Conservation (phyloP, 1,139 yeast species). For the Sugiyamaella neomexicana region DNA sequence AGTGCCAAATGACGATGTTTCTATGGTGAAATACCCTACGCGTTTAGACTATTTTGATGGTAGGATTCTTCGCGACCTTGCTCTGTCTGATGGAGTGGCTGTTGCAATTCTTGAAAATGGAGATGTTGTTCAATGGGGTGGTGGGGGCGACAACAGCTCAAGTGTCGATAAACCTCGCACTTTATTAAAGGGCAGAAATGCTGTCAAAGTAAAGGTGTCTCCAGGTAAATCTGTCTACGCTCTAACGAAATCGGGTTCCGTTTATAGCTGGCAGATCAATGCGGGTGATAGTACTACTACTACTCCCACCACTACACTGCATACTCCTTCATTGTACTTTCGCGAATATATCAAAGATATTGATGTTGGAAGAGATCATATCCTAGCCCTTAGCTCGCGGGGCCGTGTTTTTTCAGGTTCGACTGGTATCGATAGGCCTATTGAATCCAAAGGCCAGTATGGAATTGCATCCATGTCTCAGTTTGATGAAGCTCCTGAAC, state of each 20-base stretch:
- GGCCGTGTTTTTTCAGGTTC: slow-evolving; percentile 68
- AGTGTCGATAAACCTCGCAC: slow-evolving; percentile 29
- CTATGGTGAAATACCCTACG: slow-evolving; percentile 52
- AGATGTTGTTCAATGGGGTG: slow-evolving; percentile 69
- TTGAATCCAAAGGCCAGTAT: slow-evolving; percentile 68
- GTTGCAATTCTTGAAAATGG: slow-evolving; percentile 70
- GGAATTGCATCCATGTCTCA: slow-evolving; percentile 77
- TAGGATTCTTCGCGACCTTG: slow-evolving; percentile 58
- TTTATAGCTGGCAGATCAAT: slow-evolving; percentile 28
- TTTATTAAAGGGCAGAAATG: slow-evolving; percentile 50
- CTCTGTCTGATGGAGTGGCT: slow-evolving; percentile 53
- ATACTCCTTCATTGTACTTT: slow-evolving; percentile 36
- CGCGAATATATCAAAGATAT: slow-evolving; percentile 54
- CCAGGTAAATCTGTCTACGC: slow-evolving; percentile 56
- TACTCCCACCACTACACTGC: slow-evolving; percentile 18
- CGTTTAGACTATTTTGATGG: slow-evolving; percentile 67
- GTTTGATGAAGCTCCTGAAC: slow-evolving; percentile 51
- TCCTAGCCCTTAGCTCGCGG: slow-evolving; percentile 58
- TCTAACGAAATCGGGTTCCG: slow-evolving; percentile 50
- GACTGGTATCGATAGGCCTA: slow-evolving; percentile 46
- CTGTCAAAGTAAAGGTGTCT: slow-evolving; percentile 52
- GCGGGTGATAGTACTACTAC: not conserved
- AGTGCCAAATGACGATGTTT: slow-evolving; percentile 37
- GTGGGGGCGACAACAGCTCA: slow-evolving; percentile 32
- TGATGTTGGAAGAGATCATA: slow-evolving; percentile 64